Evolutionary conservation across 2,329 filamentous ascomycete species (phyloP).

Genomic region (Paraconiothyrium sp.): DNA sequence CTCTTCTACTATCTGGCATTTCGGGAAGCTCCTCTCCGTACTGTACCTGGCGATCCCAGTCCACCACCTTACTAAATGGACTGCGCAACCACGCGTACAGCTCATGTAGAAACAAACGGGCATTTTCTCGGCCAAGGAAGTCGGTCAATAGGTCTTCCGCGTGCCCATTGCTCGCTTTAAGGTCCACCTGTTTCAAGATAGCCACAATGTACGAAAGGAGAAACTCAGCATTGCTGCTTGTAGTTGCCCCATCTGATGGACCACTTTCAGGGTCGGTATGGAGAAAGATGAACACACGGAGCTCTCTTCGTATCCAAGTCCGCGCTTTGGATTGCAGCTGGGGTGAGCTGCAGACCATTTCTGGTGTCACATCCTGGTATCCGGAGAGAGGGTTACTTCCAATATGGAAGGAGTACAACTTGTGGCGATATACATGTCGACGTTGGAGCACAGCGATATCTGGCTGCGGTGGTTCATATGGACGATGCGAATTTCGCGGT

Average conservation of each 20-base stretch:
- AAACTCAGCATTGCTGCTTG: slow-evolving; percentile 79
- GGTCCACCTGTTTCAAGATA: slow-evolving; percentile 82
- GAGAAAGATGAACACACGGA: slow-evolving; percentile 83
- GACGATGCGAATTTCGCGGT: slow-evolving; percentile 27
- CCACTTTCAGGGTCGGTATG: slow-evolving; percentile 48
- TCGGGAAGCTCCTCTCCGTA: slow-evolving; percentile 59
- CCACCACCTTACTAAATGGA: slow-evolving; percentile 74
- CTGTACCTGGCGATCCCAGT: slow-evolving; percentile 84
- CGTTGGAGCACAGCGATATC: slow-evolving; percentile 66
- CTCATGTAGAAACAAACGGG: slow-evolving; percentile 84
- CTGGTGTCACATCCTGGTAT: slow-evolving; percentile 77
- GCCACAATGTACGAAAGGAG: slow-evolving; percentile 86
- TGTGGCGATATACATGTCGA: slow-evolving; percentile 75
- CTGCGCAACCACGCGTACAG: slow-evolving; percentile 83
- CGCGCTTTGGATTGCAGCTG: slow-evolving; percentile 79
- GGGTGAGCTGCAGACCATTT: slow-evolving; percentile 69
- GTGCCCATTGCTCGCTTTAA: slow-evolving; percentile 79
- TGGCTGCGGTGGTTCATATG: slow-evolving; percentile 36
- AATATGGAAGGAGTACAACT: slow-evolving; percentile 81
- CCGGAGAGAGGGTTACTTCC: slow-evolving; percentile 81
- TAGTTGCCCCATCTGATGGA: slow-evolving; percentile 31
- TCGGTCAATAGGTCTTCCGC: slow-evolving; percentile 82
- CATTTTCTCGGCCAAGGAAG: slow-evolving; percentile 78
- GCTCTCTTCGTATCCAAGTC: slow-evolving; percentile 83
- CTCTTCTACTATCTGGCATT: background rate